Percentiles rank a stretch among this genome's conserved stretches.
These are phyloP conservation scores for Rhodosporidiobolus odoratus DNA, from an alignment of 768 basidiomycete genomes.

Conservation along the genomic window DNA sequence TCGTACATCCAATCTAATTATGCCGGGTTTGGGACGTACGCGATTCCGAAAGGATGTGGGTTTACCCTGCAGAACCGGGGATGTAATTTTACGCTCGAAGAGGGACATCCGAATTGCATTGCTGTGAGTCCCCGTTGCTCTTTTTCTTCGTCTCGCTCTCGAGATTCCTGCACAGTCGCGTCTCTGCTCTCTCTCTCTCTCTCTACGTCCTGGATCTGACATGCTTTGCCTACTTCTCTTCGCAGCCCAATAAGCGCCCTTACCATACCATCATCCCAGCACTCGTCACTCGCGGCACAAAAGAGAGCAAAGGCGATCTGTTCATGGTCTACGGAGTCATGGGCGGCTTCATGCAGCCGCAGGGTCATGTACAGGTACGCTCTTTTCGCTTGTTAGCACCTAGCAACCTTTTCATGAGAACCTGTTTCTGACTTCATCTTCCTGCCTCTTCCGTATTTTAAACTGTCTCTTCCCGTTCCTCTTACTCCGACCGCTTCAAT, in stretches of 20 bases:
- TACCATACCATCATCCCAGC: slow-evolving; percentile 59
- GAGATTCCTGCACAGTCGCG: too few species aligned
- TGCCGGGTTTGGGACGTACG: slow-evolving; percentile 75
- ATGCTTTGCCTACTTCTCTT: neutral
- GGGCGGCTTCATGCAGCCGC: slow-evolving; percentile 61
- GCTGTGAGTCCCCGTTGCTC: too few species aligned
- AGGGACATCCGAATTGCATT: slow-evolving; percentile 78
- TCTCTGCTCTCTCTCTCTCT: neutral
- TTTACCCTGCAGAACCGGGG: slow-evolving; percentile 97
- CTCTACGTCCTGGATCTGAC: neutral
- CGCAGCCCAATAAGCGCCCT: slow-evolving; percentile 21
- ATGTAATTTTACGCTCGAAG: slow-evolving; percentile 68
- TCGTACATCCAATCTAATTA: slow-evolving; percentile 59
- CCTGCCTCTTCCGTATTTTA: too few species aligned
- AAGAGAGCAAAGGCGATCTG: slow-evolving; percentile 53
- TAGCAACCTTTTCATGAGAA: too few species aligned
- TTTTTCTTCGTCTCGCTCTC: neutral
- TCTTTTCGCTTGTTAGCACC: too few species aligned
- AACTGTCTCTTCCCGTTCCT: neutral
- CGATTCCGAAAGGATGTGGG: slow-evolving; percentile 87
- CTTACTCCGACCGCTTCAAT: neutral
- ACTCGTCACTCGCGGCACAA: slow-evolving; percentile 59
- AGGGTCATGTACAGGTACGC: slow-evolving; percentile 86
- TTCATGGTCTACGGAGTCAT: slow-evolving; percentile 79
- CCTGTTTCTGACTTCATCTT: too few species aligned